A percentile compares a stretch with the other conserved stretches of the same genome.
These are phyloP conservation scores for Otatea glauca DNA, from an alignment of 176 grass and related monocot species.

Conservation along the genomic window DNA sequence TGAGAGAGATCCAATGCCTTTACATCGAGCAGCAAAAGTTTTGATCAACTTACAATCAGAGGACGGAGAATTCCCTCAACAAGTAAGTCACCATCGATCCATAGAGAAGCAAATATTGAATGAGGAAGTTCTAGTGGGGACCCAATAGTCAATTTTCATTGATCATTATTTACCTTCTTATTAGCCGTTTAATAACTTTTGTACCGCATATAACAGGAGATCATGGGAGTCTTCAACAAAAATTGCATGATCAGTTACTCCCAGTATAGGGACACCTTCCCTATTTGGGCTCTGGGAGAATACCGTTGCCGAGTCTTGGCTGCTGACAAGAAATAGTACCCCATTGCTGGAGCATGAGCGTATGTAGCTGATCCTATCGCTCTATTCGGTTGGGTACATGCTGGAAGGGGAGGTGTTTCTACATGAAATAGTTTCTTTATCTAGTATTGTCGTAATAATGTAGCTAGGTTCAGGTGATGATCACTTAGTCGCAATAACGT, in stretches of 20 bases:
- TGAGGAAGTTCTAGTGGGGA: neutral
- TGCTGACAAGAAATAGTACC: too few relatives aligned
- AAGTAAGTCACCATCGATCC: slow-evolving; percentile 57
- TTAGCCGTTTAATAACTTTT: neutral
- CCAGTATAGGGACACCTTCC: slow-evolving; percentile 75
- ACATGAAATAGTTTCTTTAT: neutral
- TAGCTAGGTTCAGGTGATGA: slow-evolving; percentile 10
- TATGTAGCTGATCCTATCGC: neutral
- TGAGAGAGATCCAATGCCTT: slow-evolving; percentile 72
- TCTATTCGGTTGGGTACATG: neutral
- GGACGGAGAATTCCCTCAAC: slow-evolving; percentile 87
- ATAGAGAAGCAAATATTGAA: neutral
- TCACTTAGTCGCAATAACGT: neutral
- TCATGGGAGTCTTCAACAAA: slow-evolving; percentile 81
- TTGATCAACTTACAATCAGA: slow-evolving; percentile 85
- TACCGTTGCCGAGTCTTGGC: slow-evolving; percentile 57
- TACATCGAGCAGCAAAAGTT: slow-evolving; percentile 75
- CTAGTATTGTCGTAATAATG: slow-evolving; percentile 21
- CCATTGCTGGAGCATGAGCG: neutral
- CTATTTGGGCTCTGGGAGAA: slow-evolving; percentile 84
- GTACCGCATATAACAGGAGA: slow-evolving; percentile 54
- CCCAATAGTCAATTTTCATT: neutral
- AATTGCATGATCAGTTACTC: slow-evolving; percentile 91
- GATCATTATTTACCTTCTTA: neutral
- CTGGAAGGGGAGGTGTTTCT: neutral